These are phyloP conservation scores for Mycena indigotica DNA, from an alignment of 768 basidiomycete genomes.

Conservation along the genomic window DNA sequence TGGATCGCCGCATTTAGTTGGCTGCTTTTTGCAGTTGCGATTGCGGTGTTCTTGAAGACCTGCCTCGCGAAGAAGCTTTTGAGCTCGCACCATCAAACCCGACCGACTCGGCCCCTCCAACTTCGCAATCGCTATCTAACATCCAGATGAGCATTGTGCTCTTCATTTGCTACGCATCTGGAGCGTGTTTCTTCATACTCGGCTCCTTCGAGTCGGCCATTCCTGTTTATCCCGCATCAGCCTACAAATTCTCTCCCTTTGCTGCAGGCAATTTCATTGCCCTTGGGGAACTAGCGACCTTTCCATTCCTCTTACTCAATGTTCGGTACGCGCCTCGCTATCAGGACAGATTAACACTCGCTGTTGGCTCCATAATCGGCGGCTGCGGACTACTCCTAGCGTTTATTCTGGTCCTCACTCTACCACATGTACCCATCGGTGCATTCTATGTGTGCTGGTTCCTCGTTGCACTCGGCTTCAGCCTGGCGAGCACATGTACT, in stretches of 20 bases:
- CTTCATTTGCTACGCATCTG: constrained; percentile 73
- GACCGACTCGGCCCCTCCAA: too few relatives aligned
- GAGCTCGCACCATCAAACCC: constrained; percentile 3
- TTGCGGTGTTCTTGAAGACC: constrained; percentile 33
- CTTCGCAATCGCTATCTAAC: constrained; percentile 14
- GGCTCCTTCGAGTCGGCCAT: constrained; percentile 72
- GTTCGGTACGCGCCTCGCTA: constrained; percentile 54
- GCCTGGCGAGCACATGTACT: constrained; percentile 52
- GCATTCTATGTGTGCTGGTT: constrained; percentile 38
- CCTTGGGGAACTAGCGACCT: constrained; percentile 59
- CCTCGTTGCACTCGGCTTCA: constrained; percentile 54
- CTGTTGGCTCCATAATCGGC: constrained; percentile 45
- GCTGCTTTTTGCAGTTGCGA: constrained; percentile 40
- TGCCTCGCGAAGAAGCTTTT: constrained; percentile 5
- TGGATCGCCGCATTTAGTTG: constrained; percentile 50
- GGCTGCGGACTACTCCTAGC: constrained; percentile 42
- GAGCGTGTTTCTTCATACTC: constrained; percentile 71
- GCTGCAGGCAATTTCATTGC: constrained; percentile 72
- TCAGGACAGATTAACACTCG: constrained; percentile 63
- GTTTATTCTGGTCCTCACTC: constrained; percentile 34
- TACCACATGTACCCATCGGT: constrained; percentile 33
- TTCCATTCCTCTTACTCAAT: constrained; percentile 69
- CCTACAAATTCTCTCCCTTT: constrained; percentile 59
- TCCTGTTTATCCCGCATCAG: constrained; percentile 55
- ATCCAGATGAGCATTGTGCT: constrained; percentile 47